Conservation (phyloP, 2,329 filamentous ascomycete genomes). For the Penicillium sclerotiorum region DNA sequence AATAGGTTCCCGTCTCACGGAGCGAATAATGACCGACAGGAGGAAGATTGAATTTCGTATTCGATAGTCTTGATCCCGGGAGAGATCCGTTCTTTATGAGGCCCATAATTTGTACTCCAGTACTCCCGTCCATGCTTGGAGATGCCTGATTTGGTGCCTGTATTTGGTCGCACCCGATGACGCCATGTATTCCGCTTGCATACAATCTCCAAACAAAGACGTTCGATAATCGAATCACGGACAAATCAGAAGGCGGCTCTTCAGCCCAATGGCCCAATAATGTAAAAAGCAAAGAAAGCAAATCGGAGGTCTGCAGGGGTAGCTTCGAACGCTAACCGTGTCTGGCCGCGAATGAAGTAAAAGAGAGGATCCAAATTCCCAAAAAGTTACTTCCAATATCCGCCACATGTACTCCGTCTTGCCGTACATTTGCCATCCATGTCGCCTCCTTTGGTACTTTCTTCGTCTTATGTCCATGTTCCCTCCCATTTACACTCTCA, state of each 20-base stretch:
- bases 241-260: too few relatives aligned
- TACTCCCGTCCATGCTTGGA: too few relatives aligned
- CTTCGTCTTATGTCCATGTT: too few relatives aligned
- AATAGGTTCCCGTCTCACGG: background rate
- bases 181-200: constrained; percentile 20
- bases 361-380: too few relatives aligned
- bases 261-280: background rate
- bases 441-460: too few relatives aligned
- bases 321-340: constrained; percentile 21
- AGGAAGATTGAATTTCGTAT: too few relatives aligned
- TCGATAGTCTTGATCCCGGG: too few relatives aligned
- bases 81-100: background rate
- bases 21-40: too few relatives aligned
- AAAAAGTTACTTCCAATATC: background rate
- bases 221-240: background rate
- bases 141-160: background rate
- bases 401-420: constrained; percentile 10
- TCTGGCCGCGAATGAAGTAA: constrained; percentile 17
- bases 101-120: background rate
- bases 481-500: too few relatives aligned
- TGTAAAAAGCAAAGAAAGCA: constrained; percentile 13
- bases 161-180: constrained; percentile 8
- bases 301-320: constrained; percentile 25
- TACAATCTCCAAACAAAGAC: background rate
- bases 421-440: constrained; percentile 5